Percentiles rank a stretch among this genome's conserved stretches.
Evolutionary conservation across 371 early-diverging fungal genomes (phyloP).

Genomic region (Rhizomucor miehei): DNA sequence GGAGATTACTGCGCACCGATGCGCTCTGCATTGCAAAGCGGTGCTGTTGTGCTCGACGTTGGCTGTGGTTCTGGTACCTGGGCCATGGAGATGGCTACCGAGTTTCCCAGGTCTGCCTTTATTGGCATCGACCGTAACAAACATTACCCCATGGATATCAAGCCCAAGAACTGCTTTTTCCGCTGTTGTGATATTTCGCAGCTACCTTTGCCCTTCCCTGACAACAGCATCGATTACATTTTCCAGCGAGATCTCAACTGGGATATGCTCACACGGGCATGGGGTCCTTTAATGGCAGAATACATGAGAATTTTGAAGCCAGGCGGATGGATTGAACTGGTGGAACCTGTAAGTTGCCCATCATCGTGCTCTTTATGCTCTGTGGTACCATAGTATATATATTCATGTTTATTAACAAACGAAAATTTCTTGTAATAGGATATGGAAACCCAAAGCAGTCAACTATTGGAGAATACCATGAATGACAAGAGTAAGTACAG

Average conservation of each 20-base stretch:
- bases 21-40: conserved; percentile 30
- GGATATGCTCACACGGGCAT: conserved; percentile 24
- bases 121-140: conserved; percentile 35
- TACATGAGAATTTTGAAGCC: conserved; percentile 39
- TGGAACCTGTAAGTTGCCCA: conserved; percentile 31
- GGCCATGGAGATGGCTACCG: conserved; percentile 48
- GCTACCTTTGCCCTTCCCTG: conserved; percentile 34
- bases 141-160: conserved; percentile 36
- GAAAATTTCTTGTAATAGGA: conserved; percentile 16
- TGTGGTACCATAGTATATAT: no score
- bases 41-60: conserved; percentile 38
- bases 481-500: conserved; percentile 38
- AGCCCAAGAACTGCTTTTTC: conserved; percentile 47
- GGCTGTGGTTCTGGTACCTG: conserved; percentile 50
- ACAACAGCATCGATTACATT: conserved; percentile 45
- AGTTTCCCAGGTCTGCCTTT: conserved; percentile 37
- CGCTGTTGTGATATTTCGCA: conserved; percentile 24
- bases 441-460: conserved; percentile 42
- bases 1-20: conserved; percentile 37
- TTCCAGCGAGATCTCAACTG: conserved; percentile 45
- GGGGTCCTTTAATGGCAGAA: conserved; percentile 35
- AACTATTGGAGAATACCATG: conserved; percentile 25
- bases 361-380: background rate
- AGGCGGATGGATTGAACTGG: conserved; percentile 46
- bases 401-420: background rate